Base-by-base conservation (phyloP, 306 rosid species). In the Begonia fuchsioides region DNA sequence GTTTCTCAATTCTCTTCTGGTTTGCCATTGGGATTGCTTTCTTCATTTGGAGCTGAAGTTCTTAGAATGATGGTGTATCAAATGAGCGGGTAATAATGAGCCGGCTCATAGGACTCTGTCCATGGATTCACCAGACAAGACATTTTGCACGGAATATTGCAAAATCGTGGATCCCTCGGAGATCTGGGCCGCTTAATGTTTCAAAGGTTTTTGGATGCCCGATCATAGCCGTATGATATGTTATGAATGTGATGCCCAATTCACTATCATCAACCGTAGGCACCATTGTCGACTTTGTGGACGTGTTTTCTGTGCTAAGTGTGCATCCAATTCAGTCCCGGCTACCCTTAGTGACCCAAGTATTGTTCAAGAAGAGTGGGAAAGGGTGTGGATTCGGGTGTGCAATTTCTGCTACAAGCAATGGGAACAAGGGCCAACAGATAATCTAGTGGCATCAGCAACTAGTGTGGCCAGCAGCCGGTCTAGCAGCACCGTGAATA, bases 271-370 rank as follows among this genome's bases (percentile, higher is more conserved):
- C 54, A 85, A 92, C 54, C 94, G 98, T 9, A 78, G 71, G 52
- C 98, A 85, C 65, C 98, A 92, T 57, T 92, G 98, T 68, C 87
- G 98, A 43, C 76, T 65, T 20, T 92, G 98, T 66, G 98, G 98
- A 8, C 76, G 87, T 2, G 76, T 92, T 69, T 92, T 92, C 76
- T 92, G 98, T 64, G 74, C 69, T 15, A 79, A 63, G 67, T 92
- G 98, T 60, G 79, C 98, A n/a, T 43, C 70, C 51, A 82, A 92
- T 57, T 69, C 78, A 6, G 58, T 92, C 58, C 98, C 93, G 56
- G 67, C 81, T 53, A 69, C 77, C n/a, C 64, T 68, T 45, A 57
- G 52, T 53, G 61, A 62, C 44, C 60, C 70, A 60, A 55, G 58
- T 46, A 70, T 48, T 54, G 41, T 66, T 44, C 44, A 39, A 64